phyloP scores from a whole-genome alignment of 441 rosid species.

The Mallotus repandus region DNA sequence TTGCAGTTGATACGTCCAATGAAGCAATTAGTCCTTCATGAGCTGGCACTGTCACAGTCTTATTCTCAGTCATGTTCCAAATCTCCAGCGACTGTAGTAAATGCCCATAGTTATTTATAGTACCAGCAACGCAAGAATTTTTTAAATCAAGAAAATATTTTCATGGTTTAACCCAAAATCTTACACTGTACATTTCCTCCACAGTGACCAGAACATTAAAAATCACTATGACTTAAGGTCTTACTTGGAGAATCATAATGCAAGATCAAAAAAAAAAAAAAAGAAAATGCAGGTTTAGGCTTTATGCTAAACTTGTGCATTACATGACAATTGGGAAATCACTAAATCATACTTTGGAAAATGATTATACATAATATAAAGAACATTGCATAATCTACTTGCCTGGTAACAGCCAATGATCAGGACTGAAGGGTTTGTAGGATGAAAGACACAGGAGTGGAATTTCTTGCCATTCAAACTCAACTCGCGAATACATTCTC shows the following conservation, averaged over 20 bases:
- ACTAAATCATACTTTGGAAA: neutral
- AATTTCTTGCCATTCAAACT: conserved; percentile 77
- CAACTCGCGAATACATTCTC: conserved; percentile 74
- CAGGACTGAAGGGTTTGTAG: conserved; percentile 61
- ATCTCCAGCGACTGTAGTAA: conserved; percentile 70
- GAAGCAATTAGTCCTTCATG: conserved; percentile 77
- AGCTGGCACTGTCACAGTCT: conserved; percentile 61
- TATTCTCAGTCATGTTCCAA: conserved; percentile 84
- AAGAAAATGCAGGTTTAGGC: neutral
- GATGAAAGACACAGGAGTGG: conserved; percentile 85
- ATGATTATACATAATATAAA: neutral
- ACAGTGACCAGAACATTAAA: neutral
- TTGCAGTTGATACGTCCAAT: conserved; percentile 60
- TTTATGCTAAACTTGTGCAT: neutral
- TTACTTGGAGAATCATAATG: neutral
- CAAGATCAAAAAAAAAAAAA: neutral
- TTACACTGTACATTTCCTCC: too few relatives aligned
- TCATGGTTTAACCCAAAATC: neutral
- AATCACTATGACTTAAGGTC: neutral
- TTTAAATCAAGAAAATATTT: too few relatives aligned
- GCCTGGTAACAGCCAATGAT: conserved; percentile 91
- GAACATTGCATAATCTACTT: conserved; percentile 22
- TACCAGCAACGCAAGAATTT: too few relatives aligned
- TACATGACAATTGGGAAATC: neutral
- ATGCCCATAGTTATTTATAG: neutral